Conservation (phyloP, 1,139 yeast genomes). For the Kurtzmaniella quercitrusa region DNA sequence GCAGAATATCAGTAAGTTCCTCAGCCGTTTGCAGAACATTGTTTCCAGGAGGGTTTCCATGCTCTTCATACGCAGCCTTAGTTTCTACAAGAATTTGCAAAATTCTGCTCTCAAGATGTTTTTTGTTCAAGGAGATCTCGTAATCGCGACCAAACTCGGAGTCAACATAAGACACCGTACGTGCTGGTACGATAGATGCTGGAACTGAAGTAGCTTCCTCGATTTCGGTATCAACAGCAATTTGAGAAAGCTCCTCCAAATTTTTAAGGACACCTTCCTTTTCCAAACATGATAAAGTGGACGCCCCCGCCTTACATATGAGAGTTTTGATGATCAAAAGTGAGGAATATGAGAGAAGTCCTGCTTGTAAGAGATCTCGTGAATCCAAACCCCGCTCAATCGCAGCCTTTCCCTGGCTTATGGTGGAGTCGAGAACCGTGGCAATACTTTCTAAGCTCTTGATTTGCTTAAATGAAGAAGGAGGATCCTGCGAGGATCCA, state of each 20-base stretch:
- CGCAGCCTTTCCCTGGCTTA: conserved; percentile 51
- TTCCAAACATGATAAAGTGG: conserved; percentile 49
- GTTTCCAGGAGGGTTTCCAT: neutral
- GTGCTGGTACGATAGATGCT: neutral
- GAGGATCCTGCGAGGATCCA: conserved; percentile 3
- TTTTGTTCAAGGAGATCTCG: neutral
- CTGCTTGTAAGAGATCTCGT: conserved; percentile 15
- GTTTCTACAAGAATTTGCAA: neutral
- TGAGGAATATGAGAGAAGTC: conserved; percentile 5
- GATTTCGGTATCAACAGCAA: neutral
- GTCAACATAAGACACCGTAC: neutral
- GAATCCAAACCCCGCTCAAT: conserved; percentile 9
- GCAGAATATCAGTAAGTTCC: neutral
- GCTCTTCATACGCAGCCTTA: neutral
- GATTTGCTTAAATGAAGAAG: conserved; percentile 17
- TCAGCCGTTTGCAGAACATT: neutral
- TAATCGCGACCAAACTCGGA: neutral
- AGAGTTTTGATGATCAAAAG: conserved; percentile 30
- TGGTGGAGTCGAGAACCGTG: conserved; percentile 62
- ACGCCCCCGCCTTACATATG: conserved; percentile 40
- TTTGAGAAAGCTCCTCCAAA: conserved; percentile 19
- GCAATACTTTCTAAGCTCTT: conserved; percentile 31
- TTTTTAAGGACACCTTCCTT: conserved; percentile 73
- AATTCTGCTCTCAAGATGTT: neutral
- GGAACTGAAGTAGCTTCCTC: neutral